phyloP scores from a whole-genome alignment of 345 rosid genomes.

The Geranium brycei region DNA sequence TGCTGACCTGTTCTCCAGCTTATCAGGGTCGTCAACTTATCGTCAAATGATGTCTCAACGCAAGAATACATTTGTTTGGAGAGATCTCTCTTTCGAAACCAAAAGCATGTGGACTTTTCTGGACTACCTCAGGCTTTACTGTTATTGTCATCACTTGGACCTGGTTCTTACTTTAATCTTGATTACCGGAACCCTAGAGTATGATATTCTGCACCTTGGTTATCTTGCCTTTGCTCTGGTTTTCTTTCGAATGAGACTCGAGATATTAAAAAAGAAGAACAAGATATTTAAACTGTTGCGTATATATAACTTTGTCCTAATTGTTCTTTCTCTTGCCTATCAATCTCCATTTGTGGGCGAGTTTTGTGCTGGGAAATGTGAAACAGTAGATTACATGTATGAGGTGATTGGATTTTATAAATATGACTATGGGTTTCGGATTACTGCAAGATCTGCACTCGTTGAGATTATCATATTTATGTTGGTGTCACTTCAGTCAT shows the following conservation, averaged over 20 bases:
- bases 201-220: conserved; percentile 45
- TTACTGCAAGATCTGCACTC: conserved; percentile 36
- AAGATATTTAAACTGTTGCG: conserved; percentile 28
- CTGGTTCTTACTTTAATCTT: conserved; percentile 32
- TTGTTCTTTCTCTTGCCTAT: conserved; percentile 34
- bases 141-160: conserved; percentile 32
- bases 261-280: conserved; percentile 27
- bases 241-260: conserved; percentile 38
- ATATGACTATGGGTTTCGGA: conserved; percentile 38
- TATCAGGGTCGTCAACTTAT: conserved; percentile 19
- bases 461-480: conserved; percentile 37
- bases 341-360: conserved; percentile 32
- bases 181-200: conserved; percentile 51
- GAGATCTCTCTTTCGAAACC: conserved; percentile 29
- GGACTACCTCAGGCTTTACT: conserved; percentile 30
- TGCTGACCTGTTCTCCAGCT: conserved; percentile 27
- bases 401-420: conserved; percentile 32
- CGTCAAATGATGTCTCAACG: conserved; percentile 17
- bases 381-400: conserved; percentile 15
- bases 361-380: conserved; percentile 19
- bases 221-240: conserved; percentile 41
- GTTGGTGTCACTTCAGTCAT: conserved; percentile 34
- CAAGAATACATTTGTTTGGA: conserved; percentile 18
- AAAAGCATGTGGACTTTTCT: conserved; percentile 32
- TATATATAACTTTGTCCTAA: conserved; percentile 30